These are phyloP conservation scores for Grosmannia serpens DNA, from an alignment of 2,329 filamentous ascomycete species.

Conservation along the genomic window DNA sequence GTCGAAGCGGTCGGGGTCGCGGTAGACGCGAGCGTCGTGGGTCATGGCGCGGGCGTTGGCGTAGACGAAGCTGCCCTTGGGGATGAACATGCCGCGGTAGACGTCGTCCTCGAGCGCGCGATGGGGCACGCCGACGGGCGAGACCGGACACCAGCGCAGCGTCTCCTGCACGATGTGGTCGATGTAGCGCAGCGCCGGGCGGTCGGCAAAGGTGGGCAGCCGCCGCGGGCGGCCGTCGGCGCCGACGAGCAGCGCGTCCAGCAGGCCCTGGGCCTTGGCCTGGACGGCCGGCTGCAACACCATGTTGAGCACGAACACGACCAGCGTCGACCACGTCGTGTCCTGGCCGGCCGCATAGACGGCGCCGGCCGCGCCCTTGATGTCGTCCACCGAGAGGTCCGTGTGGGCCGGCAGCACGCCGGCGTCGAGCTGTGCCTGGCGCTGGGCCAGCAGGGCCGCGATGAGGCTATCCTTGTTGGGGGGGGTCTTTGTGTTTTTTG, in stretches of 20 bases:
- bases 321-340: slow-evolving; percentile 29
- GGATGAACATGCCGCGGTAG: slow-evolving; percentile 20
- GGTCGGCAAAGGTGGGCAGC: slow-evolving; percentile 26
- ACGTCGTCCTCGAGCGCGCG: slow-evolving; percentile 28
- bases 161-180: slow-evolving; percentile 31
- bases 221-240: slow-evolving; percentile 11
- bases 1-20: slow-evolving; percentile 26
- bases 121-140: slow-evolving; percentile 26
- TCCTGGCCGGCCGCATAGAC: slow-evolving; percentile 29
- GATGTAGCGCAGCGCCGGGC: slow-evolving; percentile 28
- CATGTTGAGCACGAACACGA: slow-evolving; percentile 36
- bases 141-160: slow-evolving; percentile 31
- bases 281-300: slow-evolving; percentile 29
- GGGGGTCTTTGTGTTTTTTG: not conserved
- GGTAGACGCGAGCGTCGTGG: slow-evolving; percentile 28
- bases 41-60: slow-evolving; percentile 33
- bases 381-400: slow-evolving; percentile 20
- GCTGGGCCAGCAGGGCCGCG: slow-evolving; percentile 4
- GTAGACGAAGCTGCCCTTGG: slow-evolving; percentile 26
- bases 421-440: slow-evolving; percentile 10
- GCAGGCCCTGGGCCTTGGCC: slow-evolving; percentile 24
- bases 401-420: slow-evolving; percentile 10
- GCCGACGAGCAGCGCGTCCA: slow-evolving; percentile 30
- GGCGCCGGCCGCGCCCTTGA: slow-evolving; percentile 22
- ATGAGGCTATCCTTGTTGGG: not conserved